Conservation (phyloP, 2,329 filamentous ascomycete genomes). For the Trichoderma sp. region DNA sequence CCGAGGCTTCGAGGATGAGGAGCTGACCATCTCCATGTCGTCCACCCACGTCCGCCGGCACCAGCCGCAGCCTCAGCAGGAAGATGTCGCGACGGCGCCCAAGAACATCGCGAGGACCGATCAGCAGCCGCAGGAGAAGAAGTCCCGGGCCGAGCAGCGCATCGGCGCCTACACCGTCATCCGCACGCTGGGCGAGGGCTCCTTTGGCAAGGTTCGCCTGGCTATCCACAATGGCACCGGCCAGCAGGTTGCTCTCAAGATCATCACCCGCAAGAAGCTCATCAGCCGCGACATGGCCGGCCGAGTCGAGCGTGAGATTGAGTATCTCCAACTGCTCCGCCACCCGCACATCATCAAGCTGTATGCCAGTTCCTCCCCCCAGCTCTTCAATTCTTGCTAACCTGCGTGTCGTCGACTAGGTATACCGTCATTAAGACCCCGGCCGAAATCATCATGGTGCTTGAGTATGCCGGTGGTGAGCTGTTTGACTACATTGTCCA, state of each 20-base stretch:
- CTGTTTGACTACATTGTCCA: slow-evolving; percentile 98
- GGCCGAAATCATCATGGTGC: slow-evolving; percentile 96
- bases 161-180: slow-evolving; percentile 90
- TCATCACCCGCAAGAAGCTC: slow-evolving; percentile 93
- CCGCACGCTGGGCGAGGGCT: slow-evolving; percentile 89
- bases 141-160: slow-evolving; percentile 70
- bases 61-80: slow-evolving; percentile 31
- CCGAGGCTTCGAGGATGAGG: slow-evolving; percentile 71
- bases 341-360: slow-evolving; percentile 99
- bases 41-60: slow-evolving; percentile 60
- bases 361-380: slow-evolving; percentile 46
- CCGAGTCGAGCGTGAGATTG: slow-evolving; percentile 94
- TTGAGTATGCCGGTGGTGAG: slow-evolving; percentile 95
- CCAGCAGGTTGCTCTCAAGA: slow-evolving; percentile 96
- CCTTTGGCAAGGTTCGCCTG: slow-evolving; percentile 97
- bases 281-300: slow-evolving; percentile 98
- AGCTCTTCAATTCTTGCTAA: not conserved
- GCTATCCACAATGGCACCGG: slow-evolving; percentile 88
- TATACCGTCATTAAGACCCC: slow-evolving; percentile 96
- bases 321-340: slow-evolving; percentile 90
- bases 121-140: slow-evolving; percentile 37
- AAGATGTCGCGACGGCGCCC: slow-evolving; percentile 27
- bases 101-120: slow-evolving; percentile 34
- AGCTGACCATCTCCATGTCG: slow-evolving; percentile 74
- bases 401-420: slow-evolving; percentile 41